A percentile compares a stretch with the other conserved stretches of the same genome.
Conservation (phyloP, 768 basidiomycete genomes). For the Harrya chromipes region DNA sequence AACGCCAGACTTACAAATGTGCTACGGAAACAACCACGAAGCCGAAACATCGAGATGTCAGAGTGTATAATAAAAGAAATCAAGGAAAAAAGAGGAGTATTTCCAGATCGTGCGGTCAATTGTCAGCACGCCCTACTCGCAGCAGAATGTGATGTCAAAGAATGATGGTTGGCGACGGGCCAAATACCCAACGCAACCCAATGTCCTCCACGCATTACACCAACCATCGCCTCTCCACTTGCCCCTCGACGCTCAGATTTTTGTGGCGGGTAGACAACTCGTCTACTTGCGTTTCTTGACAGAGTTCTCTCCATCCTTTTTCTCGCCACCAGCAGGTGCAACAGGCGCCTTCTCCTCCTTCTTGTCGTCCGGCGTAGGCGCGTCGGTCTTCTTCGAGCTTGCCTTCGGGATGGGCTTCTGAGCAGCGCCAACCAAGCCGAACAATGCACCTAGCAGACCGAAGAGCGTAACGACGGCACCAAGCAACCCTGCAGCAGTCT, state of each 20-base stretch:
- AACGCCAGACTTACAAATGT: constrained; percentile 2
- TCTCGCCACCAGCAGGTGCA: constrained; percentile 68
- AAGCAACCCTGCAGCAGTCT: constrained; percentile 76
- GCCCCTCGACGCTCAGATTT: constrained; percentile 6
- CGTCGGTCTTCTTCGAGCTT: constrained; percentile 70
- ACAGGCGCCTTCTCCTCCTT: constrained; percentile 63
- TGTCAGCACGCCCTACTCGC: constrained; percentile 7
- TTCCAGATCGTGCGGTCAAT: constrained; percentile 3
- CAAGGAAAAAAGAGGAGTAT: not conserved
- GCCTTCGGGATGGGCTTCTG: constrained; percentile 73
- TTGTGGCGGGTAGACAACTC: not conserved
- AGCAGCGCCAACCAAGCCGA: constrained; percentile 72
- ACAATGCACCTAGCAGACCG: constrained; percentile 77
- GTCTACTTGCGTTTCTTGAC: constrained; percentile 75
- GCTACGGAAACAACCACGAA: constrained; percentile 21
- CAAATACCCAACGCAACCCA: constrained; percentile 4
- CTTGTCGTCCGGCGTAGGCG: constrained; percentile 61
- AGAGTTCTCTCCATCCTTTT: constrained; percentile 58
- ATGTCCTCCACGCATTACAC: constrained; percentile 9
- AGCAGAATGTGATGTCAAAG: constrained; percentile 8
- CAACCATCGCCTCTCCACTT: constrained; percentile 1
- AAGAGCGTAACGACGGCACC: constrained; percentile 76
- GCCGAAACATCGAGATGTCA: constrained; percentile 2
- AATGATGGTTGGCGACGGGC: constrained; percentile 5
- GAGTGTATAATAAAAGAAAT: not conserved